Base-by-base conservation (phyloP, 768 basidiomycete genomes). In the Amanita pseudoporphyria region DNA sequence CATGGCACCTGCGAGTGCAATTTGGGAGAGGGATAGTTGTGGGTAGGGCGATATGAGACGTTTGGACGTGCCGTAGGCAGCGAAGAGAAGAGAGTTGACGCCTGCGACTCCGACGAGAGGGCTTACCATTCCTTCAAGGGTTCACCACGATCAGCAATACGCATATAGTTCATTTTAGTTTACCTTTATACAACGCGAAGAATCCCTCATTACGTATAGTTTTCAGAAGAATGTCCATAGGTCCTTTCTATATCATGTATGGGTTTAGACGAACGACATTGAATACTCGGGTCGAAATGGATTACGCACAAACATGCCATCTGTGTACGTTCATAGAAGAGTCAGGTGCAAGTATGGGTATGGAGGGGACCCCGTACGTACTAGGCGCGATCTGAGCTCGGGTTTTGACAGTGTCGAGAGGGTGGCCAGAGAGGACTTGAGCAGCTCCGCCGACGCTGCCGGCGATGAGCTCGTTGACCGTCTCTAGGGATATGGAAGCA, bases 71-170 rank as follows among this genome's bases (percentile, higher is more conserved):
- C 78, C 85, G 58, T 95, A 97, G 0, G 93, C 82, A 0, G 89
- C 86, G 67, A 98, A 99, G 10, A 98, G 77, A 10, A 98, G 75
- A 3, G 92, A 95, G 67, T 97, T 98, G 58, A 98, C 95, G 7
- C 89, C 94, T 1, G 94, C 90, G 22, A 98, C 86, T 14, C 96
- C 96, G 38, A 96, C 51, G 7, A 98, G 73, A 0, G 96, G 95
- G 47, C 87, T 90, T 1, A 82, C 74, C 91, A 93, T 94, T 32
- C 92, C 91, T 91, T 50, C 36, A 19, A 26, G 9, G 26, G n/a
- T n/a, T n/a, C n/a, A n/a, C n/a, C n/a, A n/a, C n/a, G n/a, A n/a
- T n/a, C n/a, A n/a, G n/a, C n/a, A n/a, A n/a, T n/a, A n/a, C n/a
- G n/a, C n/a, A n/a, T n/a, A n/a, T n/a, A 9, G 9, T n/a, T 22